A percentile compares a stretch with the other conserved stretches of the same genome.
Conservation (phyloP, 495 filamentous ascomycete species). For the Podospora sp. region DNA sequence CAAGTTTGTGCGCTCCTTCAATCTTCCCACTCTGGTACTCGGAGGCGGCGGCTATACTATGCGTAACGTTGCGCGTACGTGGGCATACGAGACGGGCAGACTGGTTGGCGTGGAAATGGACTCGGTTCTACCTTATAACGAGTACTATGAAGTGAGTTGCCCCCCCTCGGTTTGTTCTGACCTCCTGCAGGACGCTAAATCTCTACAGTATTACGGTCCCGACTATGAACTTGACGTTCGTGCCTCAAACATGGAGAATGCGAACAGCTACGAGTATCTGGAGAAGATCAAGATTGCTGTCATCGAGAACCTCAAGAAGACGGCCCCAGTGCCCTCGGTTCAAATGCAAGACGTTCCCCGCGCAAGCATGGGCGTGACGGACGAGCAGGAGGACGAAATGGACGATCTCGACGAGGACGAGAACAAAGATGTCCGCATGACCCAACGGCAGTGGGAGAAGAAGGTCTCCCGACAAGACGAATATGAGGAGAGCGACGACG, state of each 20-base stretch:
- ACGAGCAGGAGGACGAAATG: slow-evolving; percentile 85
- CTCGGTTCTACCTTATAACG: slow-evolving; percentile 88
- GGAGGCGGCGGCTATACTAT: slow-evolving; percentile 98
- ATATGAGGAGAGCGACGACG: slow-evolving; percentile 84
- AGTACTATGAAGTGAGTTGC: slow-evolving; percentile 88
- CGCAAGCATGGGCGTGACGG: slow-evolving; percentile 66
- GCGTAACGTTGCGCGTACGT: slow-evolving; percentile 96
- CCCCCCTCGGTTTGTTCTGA: not conserved
- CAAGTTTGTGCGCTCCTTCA: slow-evolving; percentile 90
- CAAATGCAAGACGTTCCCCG: slow-evolving; percentile 96
- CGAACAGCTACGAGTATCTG: slow-evolving; percentile 90
- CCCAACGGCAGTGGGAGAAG: slow-evolving; percentile 82
- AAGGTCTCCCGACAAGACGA: slow-evolving; percentile 73
- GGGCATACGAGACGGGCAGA: slow-evolving; percentile 94
- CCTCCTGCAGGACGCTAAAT: slow-evolving; percentile 33
- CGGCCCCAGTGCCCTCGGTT: slow-evolving; percentile 85
- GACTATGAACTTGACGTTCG: slow-evolving; percentile 96
- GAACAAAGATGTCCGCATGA: slow-evolving; percentile 81
- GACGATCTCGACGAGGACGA: slow-evolving; percentile 91
- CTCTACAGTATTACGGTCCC: slow-evolving; percentile 85
- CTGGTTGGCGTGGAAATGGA: slow-evolving; percentile 81
- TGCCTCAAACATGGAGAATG: slow-evolving; percentile 98
- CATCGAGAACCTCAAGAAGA: slow-evolving; percentile 89
- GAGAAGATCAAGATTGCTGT: slow-evolving; percentile 93
- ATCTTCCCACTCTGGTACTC: slow-evolving; percentile 85